Conservation (phyloP, 805 yeast genomes). For the Cyberlindnera americana region DNA sequence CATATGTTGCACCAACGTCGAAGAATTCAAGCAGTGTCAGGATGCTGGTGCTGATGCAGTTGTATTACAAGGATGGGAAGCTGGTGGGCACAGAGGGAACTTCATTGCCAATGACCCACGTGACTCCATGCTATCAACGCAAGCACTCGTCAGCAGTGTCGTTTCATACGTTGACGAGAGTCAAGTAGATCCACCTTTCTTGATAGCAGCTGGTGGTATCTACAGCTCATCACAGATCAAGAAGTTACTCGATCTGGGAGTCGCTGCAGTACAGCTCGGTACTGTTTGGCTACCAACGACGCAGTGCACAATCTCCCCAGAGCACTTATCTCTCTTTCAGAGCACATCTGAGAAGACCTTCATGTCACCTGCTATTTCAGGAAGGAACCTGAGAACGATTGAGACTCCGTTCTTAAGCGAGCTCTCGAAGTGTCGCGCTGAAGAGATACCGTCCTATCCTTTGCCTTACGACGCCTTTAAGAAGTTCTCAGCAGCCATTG, state of each 20-base stretch:
- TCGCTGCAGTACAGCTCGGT: constrained; percentile 55
- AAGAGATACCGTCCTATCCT: constrained; percentile 24
- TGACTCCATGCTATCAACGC: constrained; percentile 34
- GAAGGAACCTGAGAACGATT: constrained; percentile 25
- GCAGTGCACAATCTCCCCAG: constrained; percentile 17
- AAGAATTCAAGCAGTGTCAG: constrained; percentile 36
- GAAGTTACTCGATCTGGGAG: constrained; percentile 37
- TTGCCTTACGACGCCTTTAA: constrained; percentile 27
- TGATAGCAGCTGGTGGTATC: constrained; percentile 56
- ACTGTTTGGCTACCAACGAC: constrained; percentile 40
- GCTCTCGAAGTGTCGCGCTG: constrained; percentile 4
- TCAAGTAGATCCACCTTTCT: too few species aligned
- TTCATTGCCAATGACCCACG: constrained; percentile 33
- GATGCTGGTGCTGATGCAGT: constrained; percentile 43
- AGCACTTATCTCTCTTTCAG: constrained; percentile 13
- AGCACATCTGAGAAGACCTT: constrained; percentile 28
- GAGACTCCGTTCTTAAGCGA: constrained; percentile 24
- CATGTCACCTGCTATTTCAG: constrained; percentile 25
- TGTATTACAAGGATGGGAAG: constrained; percentile 56
- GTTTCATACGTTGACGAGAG: constrained; percentile 20
- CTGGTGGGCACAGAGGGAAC: constrained; percentile 64
- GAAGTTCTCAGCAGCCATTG: too few species aligned
- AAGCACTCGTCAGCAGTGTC: constrained; percentile 24
- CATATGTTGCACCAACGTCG: constrained; percentile 43
- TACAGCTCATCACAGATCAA: constrained; percentile 31